Base-by-base conservation (phyloP, 2,329 filamentous ascomycete genomes). In the Hypocreales sp. region DNA sequence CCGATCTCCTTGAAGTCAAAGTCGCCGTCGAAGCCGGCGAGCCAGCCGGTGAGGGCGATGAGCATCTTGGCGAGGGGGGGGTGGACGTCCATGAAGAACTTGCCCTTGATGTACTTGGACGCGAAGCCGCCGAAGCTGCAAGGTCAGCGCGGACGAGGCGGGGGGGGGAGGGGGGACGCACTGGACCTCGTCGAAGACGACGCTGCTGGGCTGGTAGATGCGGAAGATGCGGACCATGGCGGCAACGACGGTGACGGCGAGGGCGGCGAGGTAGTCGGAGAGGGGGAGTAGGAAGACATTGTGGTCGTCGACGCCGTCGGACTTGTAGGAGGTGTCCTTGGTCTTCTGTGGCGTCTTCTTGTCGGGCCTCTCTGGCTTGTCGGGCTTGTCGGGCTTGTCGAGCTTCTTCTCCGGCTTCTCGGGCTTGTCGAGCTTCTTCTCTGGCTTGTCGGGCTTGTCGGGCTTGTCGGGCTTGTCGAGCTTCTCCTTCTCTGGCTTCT, bases 31-130 rank as follows among this genome's bases (percentile, higher is more conserved):
- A 95, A 98, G 29, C 90, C 90, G 44, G 86, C 90, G 37, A 94
- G 57, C 76, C 80, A 98, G 41, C 87, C 90, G 37, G 86, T 84
- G 34, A 98, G 71, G 28, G 90, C 92, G 45, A 98, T 87, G 40
- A 98, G 74, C 50, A 98, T 72, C 64, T 98, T 98, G 39, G 90
- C 90, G 34, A 98, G 67, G 24, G 90, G 90, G 18, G 90, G 90
- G 51, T 98, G 90, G n/a, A 98, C 90, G 51, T 98, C 90, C 90
- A 98, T 98, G 56, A 98, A 98, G 69, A 98, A 98, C 51, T 69
- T 79, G 47, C 90, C 90, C 65, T 98, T 95, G 67, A 98, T 95
- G 56, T 98, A 98, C 57, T 98, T 98, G 43, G 80, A 83, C 38
- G 90, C 90, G 51, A 98, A 98, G 26, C 90, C 90, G 52, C 90